Conservation (phyloP, 106 monocot species). For the Hemerocallis citrina region DNA sequence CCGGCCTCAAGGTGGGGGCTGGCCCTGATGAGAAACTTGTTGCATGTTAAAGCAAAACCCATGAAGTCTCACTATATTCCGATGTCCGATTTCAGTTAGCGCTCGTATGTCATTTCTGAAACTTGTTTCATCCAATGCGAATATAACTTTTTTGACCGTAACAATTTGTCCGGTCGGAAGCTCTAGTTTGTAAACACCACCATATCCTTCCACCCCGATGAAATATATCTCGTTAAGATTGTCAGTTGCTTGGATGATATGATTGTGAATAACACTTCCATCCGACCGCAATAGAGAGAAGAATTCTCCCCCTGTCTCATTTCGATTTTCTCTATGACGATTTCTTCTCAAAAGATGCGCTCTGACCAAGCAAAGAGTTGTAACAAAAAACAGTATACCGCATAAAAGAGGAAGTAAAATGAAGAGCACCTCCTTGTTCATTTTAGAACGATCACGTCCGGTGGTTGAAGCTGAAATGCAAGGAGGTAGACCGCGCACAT, state of each 20-base stretch:
- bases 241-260: slow-evolving; percentile 17
- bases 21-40: too few relatives aligned
- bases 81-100: slow-evolving; percentile 4
- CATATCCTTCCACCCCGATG: slow-evolving; percentile 20
- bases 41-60: slow-evolving; percentile 10
- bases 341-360: not conserved
- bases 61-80: slow-evolving; percentile 13
- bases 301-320: slow-evolving; percentile 3
- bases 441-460: not conserved
- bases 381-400: not conserved
- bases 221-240: slow-evolving; percentile 21
- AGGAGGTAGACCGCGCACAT: slow-evolving; percentile 8
- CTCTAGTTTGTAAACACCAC: slow-evolving; percentile 12
- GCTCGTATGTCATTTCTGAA: slow-evolving; percentile 9
- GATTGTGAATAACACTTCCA: slow-evolving; percentile 7
- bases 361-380: not conserved
- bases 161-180: slow-evolving; percentile 6
- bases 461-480: not conserved
- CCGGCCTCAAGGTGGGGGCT: too few relatives aligned
- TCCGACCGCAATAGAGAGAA: slow-evolving; percentile 8
- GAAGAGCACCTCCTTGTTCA: not conserved
- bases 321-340: not conserved
- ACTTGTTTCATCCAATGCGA: not conserved
- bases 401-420: not conserved
- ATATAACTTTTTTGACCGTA: slow-evolving; percentile 19